Conservation (phyloP, 768 basidiomycete species). For the Pleurotus ostreatus region DNA sequence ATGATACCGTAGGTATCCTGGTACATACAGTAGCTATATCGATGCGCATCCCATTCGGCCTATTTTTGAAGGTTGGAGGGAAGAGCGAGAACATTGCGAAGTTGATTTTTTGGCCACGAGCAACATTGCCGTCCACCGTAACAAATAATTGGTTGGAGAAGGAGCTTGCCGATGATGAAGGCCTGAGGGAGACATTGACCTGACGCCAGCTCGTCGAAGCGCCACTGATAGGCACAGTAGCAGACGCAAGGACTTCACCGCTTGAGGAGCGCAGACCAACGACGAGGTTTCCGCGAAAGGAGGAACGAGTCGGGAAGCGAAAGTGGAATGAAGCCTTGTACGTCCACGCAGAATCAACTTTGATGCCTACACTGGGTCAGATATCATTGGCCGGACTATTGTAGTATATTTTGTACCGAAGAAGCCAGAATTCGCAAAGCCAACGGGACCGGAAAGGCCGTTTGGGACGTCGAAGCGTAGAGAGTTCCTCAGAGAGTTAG, state of each 20-base stretch:
- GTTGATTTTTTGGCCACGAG: slow-evolving; percentile 40
- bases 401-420: slow-evolving; percentile 34
- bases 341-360: slow-evolving; percentile 42
- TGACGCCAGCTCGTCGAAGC: slow-evolving; percentile 48
- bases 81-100: slow-evolving; percentile 64
- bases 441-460: slow-evolving; percentile 33
- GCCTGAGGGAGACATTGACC: slow-evolving; percentile 37
- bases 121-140: slow-evolving; percentile 38
- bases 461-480: slow-evolving; percentile 45
- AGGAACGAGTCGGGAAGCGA: slow-evolving; percentile 42
- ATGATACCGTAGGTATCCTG: background rate
- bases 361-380: slow-evolving; percentile 40
- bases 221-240: slow-evolving; percentile 33
- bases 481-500: slow-evolving; percentile 57
- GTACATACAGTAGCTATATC: slow-evolving; percentile 51
- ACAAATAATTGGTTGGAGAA: slow-evolving; percentile 50
- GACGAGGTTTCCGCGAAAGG: slow-evolving; percentile 34
- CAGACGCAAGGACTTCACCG: slow-evolving; percentile 40
- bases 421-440: slow-evolving; percentile 58
- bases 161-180: slow-evolving; percentile 34
- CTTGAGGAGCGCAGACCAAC: slow-evolving; percentile 42
- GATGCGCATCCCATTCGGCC: slow-evolving; percentile 55
- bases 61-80: slow-evolving; percentile 62
- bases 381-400: background rate
- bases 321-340: slow-evolving; percentile 63